Evolutionary conservation across 768 basidiomycete species (phyloP), one percentile per base, ranked within the genome.

Genomic region (Neoboletus magnificus): DNA sequence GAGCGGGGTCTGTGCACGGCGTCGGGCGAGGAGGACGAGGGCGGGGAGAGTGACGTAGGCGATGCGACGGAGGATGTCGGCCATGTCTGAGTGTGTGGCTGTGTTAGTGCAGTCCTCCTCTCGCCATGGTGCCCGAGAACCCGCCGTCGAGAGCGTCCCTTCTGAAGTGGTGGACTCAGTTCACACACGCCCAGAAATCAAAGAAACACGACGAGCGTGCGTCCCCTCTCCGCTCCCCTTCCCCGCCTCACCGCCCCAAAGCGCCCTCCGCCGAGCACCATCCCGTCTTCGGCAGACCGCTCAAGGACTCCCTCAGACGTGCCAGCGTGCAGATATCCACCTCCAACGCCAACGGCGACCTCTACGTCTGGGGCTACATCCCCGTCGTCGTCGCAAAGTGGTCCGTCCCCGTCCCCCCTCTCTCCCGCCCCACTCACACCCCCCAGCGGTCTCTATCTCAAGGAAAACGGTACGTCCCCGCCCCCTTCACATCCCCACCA

Each of bases 331-430:
- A 95, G 67, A 96, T 98, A 68, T 92, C 89, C 11, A 96, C 94
- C 15, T 86, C 91, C 7, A 89, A 88, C 55, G 78, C 87, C 12
- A 83, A 83, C 57, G 93, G 93, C 9, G 85, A 90, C 60, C 79
- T 92, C 18, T 91, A 90, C 68, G 88, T 93, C 6, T 95, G 91
- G 89, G 93, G 95, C 1, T 90, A 89, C 68, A 91, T 99, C 47
- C 96, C 96, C 10, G 92, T 98, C 40, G 94, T 98, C 50, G 96
- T 99, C 40, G 96, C 96, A 44, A 98, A 97, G 74, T 98, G 93
- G 92, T 93, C 63, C 65, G 86, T 74, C 23, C 2, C 22, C 27
- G n/a, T 15, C 20, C 42, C 13, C 29, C 27, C 35, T 33, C 22
- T 22, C 1, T 10, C 18, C 39, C 47, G 23, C 43, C 54, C 36